Percentiles rank a stretch among this genome's conserved stretches.
Evolutionary conservation across 148 eudicot species (phyloP).

Genomic region (Polygonum maritimum): DNA sequence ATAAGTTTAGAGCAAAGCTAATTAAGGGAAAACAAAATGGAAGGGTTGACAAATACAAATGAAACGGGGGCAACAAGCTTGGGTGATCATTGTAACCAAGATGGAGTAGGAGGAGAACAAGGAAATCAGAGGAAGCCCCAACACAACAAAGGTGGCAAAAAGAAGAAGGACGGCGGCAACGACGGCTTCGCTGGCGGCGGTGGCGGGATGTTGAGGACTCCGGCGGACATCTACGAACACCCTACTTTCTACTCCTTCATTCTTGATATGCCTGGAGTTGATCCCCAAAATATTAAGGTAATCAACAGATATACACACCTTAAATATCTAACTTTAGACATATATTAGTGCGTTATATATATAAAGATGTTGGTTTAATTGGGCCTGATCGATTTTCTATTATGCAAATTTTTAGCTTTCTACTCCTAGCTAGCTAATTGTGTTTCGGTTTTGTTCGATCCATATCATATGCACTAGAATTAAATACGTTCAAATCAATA

Average conservation of each 20-base stretch:
- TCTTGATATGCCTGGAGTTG: conserved; percentile 40
- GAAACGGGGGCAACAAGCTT: background rate
- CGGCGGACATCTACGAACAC: conserved; percentile 34
- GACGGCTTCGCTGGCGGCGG: background rate
- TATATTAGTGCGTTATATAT: background rate
- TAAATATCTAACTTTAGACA: too few species aligned
- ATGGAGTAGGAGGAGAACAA: background rate
- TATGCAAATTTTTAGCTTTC: too few species aligned
- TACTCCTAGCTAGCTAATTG: too few species aligned
- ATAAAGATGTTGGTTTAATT: too few species aligned
- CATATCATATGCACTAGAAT: too few species aligned
- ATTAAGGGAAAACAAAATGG: background rate
- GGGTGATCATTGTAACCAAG: background rate
- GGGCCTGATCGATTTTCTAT: too few species aligned
- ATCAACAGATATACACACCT: too few species aligned
- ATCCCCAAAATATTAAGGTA: conserved; percentile 34
- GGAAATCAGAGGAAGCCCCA: background rate
- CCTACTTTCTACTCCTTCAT: conserved; percentile 24
- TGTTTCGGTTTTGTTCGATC: too few species aligned
- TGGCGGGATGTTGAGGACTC: conserved; percentile 22
- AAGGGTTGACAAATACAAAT: conserved; percentile 1
- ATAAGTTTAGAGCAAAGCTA: background rate
- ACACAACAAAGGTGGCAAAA: background rate
- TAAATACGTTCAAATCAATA: too few species aligned
- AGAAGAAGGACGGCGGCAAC: background rate